These are phyloP conservation scores for Pulveroboletus sp. DNA, from an alignment of 1,284 basidiomycete species.

Conservation along the genomic window DNA sequence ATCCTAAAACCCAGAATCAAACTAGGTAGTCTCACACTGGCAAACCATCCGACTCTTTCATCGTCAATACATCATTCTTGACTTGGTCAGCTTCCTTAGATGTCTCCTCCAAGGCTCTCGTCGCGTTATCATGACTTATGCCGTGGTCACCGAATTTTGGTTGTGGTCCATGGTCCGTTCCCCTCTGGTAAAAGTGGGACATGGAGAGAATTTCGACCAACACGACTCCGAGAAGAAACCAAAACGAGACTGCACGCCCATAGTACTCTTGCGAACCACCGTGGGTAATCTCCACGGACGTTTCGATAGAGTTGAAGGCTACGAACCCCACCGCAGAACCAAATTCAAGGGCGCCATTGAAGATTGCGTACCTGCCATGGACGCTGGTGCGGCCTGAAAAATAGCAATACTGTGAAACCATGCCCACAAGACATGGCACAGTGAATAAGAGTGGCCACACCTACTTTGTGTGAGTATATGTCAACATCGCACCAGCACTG, in stretches of 20 bases:
- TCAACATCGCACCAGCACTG: conserved; percentile 40
- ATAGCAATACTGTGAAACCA: conserved; percentile 47
- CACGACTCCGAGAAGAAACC: conserved; percentile 50
- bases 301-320: conserved; percentile 48
- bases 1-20: background rate
- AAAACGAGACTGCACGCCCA: conserved; percentile 49
- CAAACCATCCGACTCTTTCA: background rate
- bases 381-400: conserved; percentile 47
- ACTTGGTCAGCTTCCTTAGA: background rate
- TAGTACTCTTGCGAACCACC: conserved; percentile 38
- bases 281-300: conserved; percentile 41
- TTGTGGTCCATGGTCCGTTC: background rate
- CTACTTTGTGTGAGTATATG: conserved; percentile 41
- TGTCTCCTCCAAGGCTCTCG: no score
- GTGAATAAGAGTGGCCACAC: conserved; percentile 14
- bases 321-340: conserved; percentile 53
- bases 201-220: conserved; percentile 38
- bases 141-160: background rate
- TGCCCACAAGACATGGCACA: background rate
- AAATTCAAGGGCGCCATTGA: conserved; percentile 54
- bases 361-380: conserved; percentile 55
- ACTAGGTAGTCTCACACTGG: background rate
- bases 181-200: conserved; percentile 41
- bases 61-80: background rate
- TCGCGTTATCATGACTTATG: no score